These are phyloP conservation scores for Penicillium sp. DNA, from an alignment of 2,329 filamentous ascomycete species.

Conservation along the genomic window DNA sequence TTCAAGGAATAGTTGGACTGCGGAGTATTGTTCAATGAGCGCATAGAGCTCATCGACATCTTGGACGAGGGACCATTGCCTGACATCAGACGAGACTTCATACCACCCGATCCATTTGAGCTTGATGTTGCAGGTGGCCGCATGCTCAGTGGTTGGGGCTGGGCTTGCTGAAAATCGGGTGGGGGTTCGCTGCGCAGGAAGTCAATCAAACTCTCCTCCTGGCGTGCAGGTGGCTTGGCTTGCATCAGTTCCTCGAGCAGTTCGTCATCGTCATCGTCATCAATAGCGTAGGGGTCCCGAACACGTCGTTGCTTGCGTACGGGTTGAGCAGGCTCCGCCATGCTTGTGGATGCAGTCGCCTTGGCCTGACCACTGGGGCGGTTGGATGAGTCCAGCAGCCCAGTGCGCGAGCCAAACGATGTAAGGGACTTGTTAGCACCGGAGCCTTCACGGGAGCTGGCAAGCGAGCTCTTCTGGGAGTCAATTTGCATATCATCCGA, in stretches of 20 bases:
- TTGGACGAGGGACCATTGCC: slow-evolving; percentile 32
- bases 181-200: slow-evolving; percentile 49
- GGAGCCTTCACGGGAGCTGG: slow-evolving; percentile 54
- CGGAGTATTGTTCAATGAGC: slow-evolving; percentile 32
- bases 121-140: slow-evolving; percentile 16
- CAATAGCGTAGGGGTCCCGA: slow-evolving; percentile 91
- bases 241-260: slow-evolving; percentile 42
- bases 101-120: slow-evolving; percentile 18
- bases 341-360: slow-evolving; percentile 8
- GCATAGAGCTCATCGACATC: slow-evolving; percentile 34
- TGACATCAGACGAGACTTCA: slow-evolving; percentile 37
- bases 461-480: slow-evolving; percentile 34
- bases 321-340: slow-evolving; percentile 53
- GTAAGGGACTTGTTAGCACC: slow-evolving; percentile 49
- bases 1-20: slow-evolving; percentile 41
- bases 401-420: slow-evolving; percentile 73
- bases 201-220: slow-evolving; percentile 50
- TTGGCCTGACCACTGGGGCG: slow-evolving; percentile 27
- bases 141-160: slow-evolving; percentile 30
- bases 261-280: slow-evolving; percentile 64
- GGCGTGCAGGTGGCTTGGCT: slow-evolving; percentile 32
- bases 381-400: slow-evolving; percentile 54
- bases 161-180: slow-evolving; percentile 31
- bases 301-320: slow-evolving; percentile 74
- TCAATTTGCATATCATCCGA: slow-evolving; percentile 66